phyloP scores from a whole-genome alignment of 2,329 filamentous ascomycete genomes.

The Emmonsiellopsis sp. region DNA sequence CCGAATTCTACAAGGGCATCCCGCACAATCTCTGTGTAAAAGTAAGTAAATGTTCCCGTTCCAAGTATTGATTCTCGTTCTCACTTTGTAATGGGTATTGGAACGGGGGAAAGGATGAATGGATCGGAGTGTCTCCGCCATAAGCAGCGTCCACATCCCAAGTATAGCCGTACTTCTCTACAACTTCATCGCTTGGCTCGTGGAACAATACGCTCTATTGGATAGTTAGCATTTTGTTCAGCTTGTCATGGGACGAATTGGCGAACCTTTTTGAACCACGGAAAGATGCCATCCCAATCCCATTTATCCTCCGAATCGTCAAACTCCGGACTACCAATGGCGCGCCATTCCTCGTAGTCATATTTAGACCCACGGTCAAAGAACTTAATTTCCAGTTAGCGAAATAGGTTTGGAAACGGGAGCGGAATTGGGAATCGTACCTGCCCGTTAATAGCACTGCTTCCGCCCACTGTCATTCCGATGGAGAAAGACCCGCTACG shows the following conservation, averaged over 20 bases:
- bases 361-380: constrained; percentile 19
- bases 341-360: constrained; percentile 29
- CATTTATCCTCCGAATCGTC: background rate
- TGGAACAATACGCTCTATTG: background rate
- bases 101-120: background rate
- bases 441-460: background rate
- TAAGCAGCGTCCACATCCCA: background rate
- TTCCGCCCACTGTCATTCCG: background rate
- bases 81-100: background rate
- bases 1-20: background rate
- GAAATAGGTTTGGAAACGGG: background rate
- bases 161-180: background rate
- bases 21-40: background rate
- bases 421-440: background rate
- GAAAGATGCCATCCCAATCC: background rate
- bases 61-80: too few species aligned
- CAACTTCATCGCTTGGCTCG: background rate
- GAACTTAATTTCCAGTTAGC: background rate
- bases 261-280: background rate
- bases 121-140: background rate
- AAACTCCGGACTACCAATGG: constrained; percentile 19
- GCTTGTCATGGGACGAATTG: background rate
- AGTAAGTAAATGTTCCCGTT: background rate
- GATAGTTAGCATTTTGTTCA: background rate
- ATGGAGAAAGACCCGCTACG: background rate